phyloP scores from a whole-genome alignment of 163 green algal species.

The Scenedesmus sp. region DNA sequence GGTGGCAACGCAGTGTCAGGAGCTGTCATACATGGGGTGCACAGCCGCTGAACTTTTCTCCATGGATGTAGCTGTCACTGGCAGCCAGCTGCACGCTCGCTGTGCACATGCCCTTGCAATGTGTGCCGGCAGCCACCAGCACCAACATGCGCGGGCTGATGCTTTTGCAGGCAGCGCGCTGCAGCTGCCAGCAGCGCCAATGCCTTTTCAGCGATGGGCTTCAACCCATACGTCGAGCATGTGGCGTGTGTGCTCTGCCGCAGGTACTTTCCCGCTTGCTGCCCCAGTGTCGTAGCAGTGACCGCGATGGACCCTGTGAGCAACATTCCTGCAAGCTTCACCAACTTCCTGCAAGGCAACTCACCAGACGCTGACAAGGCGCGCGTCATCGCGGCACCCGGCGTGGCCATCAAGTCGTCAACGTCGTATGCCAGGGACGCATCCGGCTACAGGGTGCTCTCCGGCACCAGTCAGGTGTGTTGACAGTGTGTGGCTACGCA shows the following conservation, averaged over 20 bases:
- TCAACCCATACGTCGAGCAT: too few species aligned
- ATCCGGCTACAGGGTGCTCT: neutral
- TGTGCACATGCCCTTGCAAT: too few species aligned
- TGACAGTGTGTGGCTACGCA: neutral
- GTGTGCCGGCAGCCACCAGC: too few species aligned
- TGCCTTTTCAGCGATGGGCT: too few species aligned
- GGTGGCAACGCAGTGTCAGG: too few species aligned
- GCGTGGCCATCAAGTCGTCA: conserved; percentile 1
- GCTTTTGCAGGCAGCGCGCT: too few species aligned
- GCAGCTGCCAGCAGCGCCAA: too few species aligned
- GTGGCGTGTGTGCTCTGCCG: neutral
- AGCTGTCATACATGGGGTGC: too few species aligned
- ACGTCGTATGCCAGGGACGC: neutral
- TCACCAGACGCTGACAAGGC: neutral
- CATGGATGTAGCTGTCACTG: too few species aligned
- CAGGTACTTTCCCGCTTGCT: conserved; percentile 42
- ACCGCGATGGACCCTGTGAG: neutral
- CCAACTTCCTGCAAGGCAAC: conserved; percentile 32
- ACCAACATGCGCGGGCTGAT: too few species aligned
- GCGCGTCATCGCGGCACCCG: conserved; percentile 35
- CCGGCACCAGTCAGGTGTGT: conserved; percentile 19
- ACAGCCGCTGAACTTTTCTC: too few species aligned
- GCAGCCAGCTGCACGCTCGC: too few species aligned
- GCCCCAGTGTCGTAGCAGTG: conserved; percentile 6
- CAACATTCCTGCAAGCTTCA: conserved; percentile 17